Conservation (phyloP, 768 basidiomycete genomes). For the Grammothele lineata region DNA sequence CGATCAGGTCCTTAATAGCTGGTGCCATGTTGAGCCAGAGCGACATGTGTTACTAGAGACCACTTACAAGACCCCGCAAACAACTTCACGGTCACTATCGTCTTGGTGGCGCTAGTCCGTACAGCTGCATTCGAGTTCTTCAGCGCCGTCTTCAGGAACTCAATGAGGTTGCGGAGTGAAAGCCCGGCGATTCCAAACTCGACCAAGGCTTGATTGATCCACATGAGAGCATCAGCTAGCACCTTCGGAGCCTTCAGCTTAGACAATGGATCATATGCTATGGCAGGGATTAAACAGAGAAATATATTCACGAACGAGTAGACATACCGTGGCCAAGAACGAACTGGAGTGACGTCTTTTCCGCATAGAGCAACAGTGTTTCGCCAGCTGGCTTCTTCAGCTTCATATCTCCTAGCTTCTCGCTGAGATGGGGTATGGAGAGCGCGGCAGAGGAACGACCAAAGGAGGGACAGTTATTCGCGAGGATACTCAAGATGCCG, state of each 20-base stretch:
- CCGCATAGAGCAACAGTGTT: conserved; percentile 74
- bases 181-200: conserved; percentile 93
- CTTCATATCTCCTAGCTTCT: conserved; percentile 95
- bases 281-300: not conserved
- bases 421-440: conserved; percentile 74
- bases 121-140: conserved; percentile 95
- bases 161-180: conserved; percentile 78
- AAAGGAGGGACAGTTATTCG: conserved; percentile 78
- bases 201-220: conserved; percentile 80
- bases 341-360: conserved; percentile 92
- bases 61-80: conserved; percentile 83
- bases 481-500: conserved; percentile 65
- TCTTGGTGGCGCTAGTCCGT: conserved; percentile 89
- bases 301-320: conserved; percentile 10
- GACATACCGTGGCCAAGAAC: conserved; percentile 83
- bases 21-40: conserved; percentile 4
- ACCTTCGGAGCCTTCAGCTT: conserved; percentile 99
- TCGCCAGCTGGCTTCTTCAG: conserved; percentile 96
- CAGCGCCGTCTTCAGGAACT: conserved; percentile 82
- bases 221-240: conserved; percentile 82
- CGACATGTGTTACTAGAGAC: not conserved
- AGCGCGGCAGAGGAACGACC: conserved; percentile 82
- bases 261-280: conserved; percentile 84
- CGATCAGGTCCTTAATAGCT: conserved; percentile 91
- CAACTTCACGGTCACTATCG: conserved; percentile 84